phyloP scores from a whole-genome alignment of 495 filamentous ascomycete genomes.

The Saxophila tyrrhenica region DNA sequence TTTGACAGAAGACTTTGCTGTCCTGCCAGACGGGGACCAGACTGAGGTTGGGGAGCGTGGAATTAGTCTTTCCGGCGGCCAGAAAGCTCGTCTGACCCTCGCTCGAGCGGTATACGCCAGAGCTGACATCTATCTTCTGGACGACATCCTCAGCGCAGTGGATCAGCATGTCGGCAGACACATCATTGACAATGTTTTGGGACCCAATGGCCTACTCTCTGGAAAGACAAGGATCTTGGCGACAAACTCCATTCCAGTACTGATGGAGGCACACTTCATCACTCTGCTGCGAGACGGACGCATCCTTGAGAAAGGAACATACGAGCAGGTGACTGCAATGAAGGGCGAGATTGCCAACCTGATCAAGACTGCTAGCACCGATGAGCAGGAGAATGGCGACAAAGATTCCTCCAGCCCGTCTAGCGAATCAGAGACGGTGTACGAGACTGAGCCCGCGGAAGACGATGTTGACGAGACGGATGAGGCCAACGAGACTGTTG shows the following conservation, averaged over 20 bases:
- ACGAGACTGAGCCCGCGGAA: constrained; percentile 34
- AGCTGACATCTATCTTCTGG: constrained; percentile 91
- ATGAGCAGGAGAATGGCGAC: constrained; percentile 38
- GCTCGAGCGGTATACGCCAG: constrained; percentile 94
- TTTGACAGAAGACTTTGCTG: constrained; percentile 78
- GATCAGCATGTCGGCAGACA: constrained; percentile 96
- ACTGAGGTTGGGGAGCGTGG: constrained; percentile 96
- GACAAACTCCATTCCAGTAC: constrained; percentile 89
- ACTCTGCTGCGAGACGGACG: constrained; percentile 70
- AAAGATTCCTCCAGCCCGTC: constrained; percentile 36
- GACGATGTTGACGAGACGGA: constrained; percentile 44
- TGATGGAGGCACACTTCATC: constrained; percentile 79
- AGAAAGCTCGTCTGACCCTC: constrained; percentile 90
- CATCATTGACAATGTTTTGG: constrained; percentile 86
- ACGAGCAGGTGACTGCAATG: constrained; percentile 82
- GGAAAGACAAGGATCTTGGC: constrained; percentile 88
- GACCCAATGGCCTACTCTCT: constrained; percentile 66
- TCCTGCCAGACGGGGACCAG: constrained; percentile 88
- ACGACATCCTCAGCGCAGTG: constrained; percentile 90
- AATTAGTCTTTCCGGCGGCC: constrained; percentile 92
- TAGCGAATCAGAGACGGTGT: constrained; percentile 42
- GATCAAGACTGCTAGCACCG: constrained; percentile 62
- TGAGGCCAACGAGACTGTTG: constrained; percentile 57
- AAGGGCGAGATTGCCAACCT: constrained; percentile 80
- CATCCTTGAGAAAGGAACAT: constrained; percentile 79